Evolutionary conservation across 2,329 filamentous ascomycete genomes (phyloP).

Genomic region (Neonectria faginata): DNA sequence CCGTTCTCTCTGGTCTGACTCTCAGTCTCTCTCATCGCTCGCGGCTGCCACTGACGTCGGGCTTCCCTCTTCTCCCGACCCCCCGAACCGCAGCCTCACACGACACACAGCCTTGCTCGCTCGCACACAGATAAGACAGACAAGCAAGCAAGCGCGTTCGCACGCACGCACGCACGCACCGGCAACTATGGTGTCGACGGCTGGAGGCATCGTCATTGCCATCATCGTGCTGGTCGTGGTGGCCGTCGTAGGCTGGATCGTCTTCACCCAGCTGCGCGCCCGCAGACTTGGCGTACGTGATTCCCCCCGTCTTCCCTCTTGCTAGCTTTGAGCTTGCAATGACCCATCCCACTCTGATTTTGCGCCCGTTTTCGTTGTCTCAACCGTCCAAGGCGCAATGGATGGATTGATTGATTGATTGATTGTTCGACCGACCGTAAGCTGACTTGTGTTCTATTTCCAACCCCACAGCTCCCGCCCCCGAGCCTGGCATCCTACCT

Average conservation of each 20-base stretch:
- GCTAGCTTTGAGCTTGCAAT: constrained; percentile 5
- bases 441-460: constrained; percentile 26
- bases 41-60: not conserved
- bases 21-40: not conserved
- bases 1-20: not conserved
- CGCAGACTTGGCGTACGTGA: constrained; percentile 74
- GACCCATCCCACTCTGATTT: constrained; percentile 1
- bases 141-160: not conserved
- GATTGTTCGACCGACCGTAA: not conserved
- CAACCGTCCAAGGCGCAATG: not conserved
- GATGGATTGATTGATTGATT: constrained; percentile 1
- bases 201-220: constrained; percentile 79
- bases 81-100: not conserved
- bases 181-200: constrained; percentile 65
- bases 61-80: not conserved
- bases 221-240: constrained; percentile 71
- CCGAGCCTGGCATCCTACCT: constrained; percentile 76
- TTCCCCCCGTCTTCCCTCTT: constrained; percentile 4
- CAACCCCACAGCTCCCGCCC: constrained; percentile 69
- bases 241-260: constrained; percentile 72
- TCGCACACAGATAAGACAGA: constrained; percentile 2
- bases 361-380: not conserved
- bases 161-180: constrained; percentile 1
- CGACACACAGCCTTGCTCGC: not conserved
- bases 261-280: constrained; percentile 79